A percentile compares a stretch with the other conserved stretches of the same genome.
Evolutionary conservation across 148 eudicot species (phyloP).

Genomic region (Rheum nobile): DNA sequence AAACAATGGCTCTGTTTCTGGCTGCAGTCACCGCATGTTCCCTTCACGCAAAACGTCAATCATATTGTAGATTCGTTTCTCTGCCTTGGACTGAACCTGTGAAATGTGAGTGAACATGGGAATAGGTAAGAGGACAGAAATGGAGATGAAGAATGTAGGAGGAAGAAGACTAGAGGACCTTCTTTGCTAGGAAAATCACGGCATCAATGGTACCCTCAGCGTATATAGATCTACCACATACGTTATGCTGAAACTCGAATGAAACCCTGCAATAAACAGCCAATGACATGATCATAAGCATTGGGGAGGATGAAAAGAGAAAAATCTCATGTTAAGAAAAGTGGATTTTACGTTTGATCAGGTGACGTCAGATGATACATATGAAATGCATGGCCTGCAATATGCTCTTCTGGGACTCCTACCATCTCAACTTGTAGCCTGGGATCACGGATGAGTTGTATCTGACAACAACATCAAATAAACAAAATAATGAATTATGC

Average conservation of each 20-base stretch:
- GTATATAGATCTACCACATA: constrained; percentile 94
- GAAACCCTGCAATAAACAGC: constrained; percentile 44
- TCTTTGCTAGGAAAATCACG: constrained; percentile 69
- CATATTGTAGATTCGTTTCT: constrained; percentile 60
- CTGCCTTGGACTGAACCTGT: constrained; percentile 63
- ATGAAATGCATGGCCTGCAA: constrained; percentile 91
- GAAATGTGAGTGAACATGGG: no score
- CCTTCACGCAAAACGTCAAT: constrained; percentile 61
- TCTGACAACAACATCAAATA: constrained; percentile 20
- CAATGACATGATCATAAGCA: neutral
- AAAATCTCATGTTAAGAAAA: neutral
- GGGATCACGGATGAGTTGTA: constrained; percentile 68
- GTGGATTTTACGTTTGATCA: constrained; percentile 57
- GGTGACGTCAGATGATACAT: constrained; percentile 80
- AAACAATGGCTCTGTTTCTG: neutral
- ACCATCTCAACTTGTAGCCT: constrained; percentile 70
- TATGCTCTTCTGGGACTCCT: constrained; percentile 77
- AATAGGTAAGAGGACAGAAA: neutral
- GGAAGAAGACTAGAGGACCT: constrained; percentile 31
- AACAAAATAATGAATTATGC: no score
- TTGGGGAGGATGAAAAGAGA: neutral
- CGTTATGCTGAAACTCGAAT: constrained; percentile 93
- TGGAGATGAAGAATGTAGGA: neutral
- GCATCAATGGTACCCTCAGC: constrained; percentile 98
- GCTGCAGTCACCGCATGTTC: constrained; percentile 35